These are phyloP conservation scores for Ascosphaera pollenicola DNA, from an alignment of 2,329 filamentous ascomycete genomes.

Conservation along the genomic window DNA sequence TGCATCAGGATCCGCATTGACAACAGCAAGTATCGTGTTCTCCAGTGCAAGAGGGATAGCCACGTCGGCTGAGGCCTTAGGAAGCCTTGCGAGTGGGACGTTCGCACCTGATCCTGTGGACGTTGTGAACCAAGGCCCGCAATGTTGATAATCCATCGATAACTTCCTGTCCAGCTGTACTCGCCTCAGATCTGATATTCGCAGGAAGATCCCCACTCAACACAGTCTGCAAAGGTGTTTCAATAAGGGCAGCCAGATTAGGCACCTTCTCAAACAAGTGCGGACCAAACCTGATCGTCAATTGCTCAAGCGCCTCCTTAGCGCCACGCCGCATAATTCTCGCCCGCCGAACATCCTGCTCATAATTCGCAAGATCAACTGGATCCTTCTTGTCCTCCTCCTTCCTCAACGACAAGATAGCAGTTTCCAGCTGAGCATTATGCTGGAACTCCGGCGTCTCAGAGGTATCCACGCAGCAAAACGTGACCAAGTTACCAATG, in stretches of 20 bases:
- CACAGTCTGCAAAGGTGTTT: slow-evolving; percentile 52
- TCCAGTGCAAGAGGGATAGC: slow-evolving; percentile 39
- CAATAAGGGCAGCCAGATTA: slow-evolving; percentile 59
- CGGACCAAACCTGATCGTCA: slow-evolving; percentile 58
- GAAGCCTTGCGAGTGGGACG: slow-evolving; percentile 34
- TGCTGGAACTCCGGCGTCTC: slow-evolving; percentile 89
- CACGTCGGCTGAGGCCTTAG: slow-evolving; percentile 22
- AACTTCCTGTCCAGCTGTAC: slow-evolving; percentile 67
- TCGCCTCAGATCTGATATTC: slow-evolving; percentile 51
- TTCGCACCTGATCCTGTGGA: too few relatives aligned
- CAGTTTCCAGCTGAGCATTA: slow-evolving; percentile 54
- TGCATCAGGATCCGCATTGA: slow-evolving; percentile 51
- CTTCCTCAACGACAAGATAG: slow-evolving; percentile 83
- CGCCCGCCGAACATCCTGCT: slow-evolving; percentile 69
- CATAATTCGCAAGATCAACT: slow-evolving; percentile 73
- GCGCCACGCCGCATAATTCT: slow-evolving; percentile 79
- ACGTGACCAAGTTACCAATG: slow-evolving; percentile 86
- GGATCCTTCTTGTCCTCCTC: slow-evolving; percentile 93
- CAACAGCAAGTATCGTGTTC: slow-evolving; percentile 67
- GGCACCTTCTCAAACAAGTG: slow-evolving; percentile 65
- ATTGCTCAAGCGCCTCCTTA: slow-evolving; percentile 78
- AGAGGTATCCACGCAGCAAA: slow-evolving; percentile 91
- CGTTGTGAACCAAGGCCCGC: slow-evolving; percentile 84
- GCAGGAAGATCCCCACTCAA: slow-evolving; percentile 51
- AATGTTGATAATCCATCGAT: slow-evolving; percentile 87